phyloP scores from a whole-genome alignment of 192 early-diverging fungal genomes.

The Backusella sp. region DNA sequence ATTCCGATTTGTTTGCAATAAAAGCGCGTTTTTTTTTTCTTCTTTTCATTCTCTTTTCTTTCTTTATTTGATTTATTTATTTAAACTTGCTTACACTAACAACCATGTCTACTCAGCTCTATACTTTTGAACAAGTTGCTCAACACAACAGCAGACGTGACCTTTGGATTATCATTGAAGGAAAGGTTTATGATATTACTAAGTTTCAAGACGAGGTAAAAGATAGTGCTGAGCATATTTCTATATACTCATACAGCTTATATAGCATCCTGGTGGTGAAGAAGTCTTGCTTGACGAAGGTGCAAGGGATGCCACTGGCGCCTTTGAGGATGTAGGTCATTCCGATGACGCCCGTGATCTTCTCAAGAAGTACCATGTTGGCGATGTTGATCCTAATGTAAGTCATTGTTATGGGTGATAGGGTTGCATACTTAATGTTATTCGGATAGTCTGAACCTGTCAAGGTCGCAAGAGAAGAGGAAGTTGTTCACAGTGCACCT shows the following conservation, averaged over 20 bases:
- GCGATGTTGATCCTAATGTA: constrained; percentile 61
- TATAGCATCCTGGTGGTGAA: constrained; percentile 95
- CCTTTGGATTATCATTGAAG: constrained; percentile 78
- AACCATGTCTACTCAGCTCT: constrained; percentile 22
- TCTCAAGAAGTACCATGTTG: constrained; percentile 72
- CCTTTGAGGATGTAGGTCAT: constrained; percentile 98
- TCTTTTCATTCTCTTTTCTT: background rate
- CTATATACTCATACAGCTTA: background rate
- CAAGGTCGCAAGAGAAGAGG: constrained; percentile 10
- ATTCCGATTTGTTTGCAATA: background rate
- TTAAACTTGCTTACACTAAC: background rate
- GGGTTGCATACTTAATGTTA: background rate
- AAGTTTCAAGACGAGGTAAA: constrained; percentile 72
- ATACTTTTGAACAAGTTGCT: constrained; percentile 48
- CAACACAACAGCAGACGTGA: constrained; percentile 68
- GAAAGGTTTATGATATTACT: constrained; percentile 80
- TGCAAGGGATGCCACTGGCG: constrained; percentile 87
- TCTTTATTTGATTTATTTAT: background rate
- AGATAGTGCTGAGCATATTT: background rate
- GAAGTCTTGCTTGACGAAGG: constrained; percentile 94
- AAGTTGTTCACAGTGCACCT: background rate
- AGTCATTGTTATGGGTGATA: constrained; percentile 6
- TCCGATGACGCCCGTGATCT: constrained; percentile 90
- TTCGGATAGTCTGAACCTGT: constrained; percentile 27
- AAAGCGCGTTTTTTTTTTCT: background rate